Percentiles rank a stretch among this genome's conserved stretches.
Conservation (phyloP, 1,284 basidiomycete genomes). For the Pseudozyma tsukubaensis region DNA sequence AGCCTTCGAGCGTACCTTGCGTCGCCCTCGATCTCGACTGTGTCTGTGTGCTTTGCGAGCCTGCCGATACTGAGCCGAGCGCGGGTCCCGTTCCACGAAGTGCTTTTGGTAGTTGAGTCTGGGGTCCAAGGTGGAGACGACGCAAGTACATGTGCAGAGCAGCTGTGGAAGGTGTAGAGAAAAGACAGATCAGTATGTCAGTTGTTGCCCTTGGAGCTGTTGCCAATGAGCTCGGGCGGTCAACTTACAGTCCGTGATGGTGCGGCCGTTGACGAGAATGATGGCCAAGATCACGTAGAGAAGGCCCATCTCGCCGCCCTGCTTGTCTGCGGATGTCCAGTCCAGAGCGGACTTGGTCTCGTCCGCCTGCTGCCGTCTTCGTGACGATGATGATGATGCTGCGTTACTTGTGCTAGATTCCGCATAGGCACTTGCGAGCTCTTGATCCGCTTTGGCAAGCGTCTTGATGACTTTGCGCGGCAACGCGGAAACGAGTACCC, state of each 20-base stretch:
- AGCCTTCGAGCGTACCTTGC: conserved; percentile 51
- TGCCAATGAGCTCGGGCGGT: too few relatives aligned
- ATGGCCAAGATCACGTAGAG: conserved; percentile 64
- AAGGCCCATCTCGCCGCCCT: conserved; percentile 62
- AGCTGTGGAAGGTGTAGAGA: conserved; percentile 8
- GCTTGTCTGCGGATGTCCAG: conserved; percentile 44
- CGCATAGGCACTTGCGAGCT: conserved; percentile 23
- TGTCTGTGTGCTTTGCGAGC: conserved; percentile 39
- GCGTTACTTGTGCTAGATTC: not conserved
- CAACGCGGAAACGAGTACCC: conserved; percentile 32
- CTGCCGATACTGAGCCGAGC: conserved; percentile 9
- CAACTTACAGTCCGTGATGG: conserved; percentile 62
- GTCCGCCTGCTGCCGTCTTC: conserved; percentile 4
- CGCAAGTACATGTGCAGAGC: conserved; percentile 35
- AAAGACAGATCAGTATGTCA: not conserved
- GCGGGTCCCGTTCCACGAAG: conserved; percentile 36
- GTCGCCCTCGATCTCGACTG: conserved; percentile 26
- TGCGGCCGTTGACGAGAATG: conserved; percentile 66
- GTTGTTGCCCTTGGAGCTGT: not conserved
- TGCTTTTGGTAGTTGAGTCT: conserved; percentile 26
- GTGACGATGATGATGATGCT: conserved; percentile 11
- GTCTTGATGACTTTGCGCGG: conserved; percentile 8
- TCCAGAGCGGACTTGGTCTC: conserved; percentile 31
- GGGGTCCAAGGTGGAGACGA: conserved; percentile 27
- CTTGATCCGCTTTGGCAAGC: conserved; percentile 15